Percentiles rank a stretch among this genome's conserved stretches.
These are phyloP conservation scores for Lactarius indigo DNA, from an alignment of 768 basidiomycete genomes.

Conservation along the genomic window DNA sequence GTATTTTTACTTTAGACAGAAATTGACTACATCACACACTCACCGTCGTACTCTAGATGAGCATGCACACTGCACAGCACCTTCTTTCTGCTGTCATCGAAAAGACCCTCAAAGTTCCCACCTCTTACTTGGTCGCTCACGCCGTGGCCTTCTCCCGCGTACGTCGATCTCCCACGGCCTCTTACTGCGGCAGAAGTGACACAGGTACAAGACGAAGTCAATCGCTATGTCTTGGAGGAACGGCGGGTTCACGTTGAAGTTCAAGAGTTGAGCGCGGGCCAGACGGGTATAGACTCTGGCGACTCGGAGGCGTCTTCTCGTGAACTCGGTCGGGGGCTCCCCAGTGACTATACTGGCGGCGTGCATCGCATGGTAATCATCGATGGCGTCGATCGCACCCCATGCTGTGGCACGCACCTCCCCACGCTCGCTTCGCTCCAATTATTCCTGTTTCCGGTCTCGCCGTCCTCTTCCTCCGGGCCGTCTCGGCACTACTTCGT, in stretches of 20 bases:
- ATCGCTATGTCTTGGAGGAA: constrained; percentile 66
- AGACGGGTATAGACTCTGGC: constrained; percentile 30
- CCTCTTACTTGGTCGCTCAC: constrained; percentile 85
- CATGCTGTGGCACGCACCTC: constrained; percentile 85
- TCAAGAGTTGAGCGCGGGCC: constrained; percentile 50
- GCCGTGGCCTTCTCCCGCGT: constrained; percentile 61
- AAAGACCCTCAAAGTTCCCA: constrained; percentile 55
- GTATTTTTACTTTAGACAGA: constrained; percentile 27
- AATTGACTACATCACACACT: not conserved
- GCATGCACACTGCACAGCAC: constrained; percentile 83
- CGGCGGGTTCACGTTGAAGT: constrained; percentile 71
- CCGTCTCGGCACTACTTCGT: constrained; percentile 79
- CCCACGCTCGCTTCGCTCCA: constrained; percentile 73
- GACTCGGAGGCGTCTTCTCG: constrained; percentile 44
- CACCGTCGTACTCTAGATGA: constrained; percentile 49
- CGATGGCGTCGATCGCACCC: constrained; percentile 76
- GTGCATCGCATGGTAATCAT: constrained; percentile 80
- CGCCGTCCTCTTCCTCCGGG: constrained; percentile 56
- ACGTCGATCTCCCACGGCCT: constrained; percentile 71
- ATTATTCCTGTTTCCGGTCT: constrained; percentile 62
- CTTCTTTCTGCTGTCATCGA: constrained; percentile 80
- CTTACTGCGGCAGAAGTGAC: constrained; percentile 62
- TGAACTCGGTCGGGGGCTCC: constrained; percentile 55
- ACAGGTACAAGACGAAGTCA: constrained; percentile 59
- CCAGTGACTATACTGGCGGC: constrained; percentile 70